Evolutionary conservation across 2,329 filamentous ascomycete genomes (phyloP).

Genomic region (Fusarium graminum): DNA sequence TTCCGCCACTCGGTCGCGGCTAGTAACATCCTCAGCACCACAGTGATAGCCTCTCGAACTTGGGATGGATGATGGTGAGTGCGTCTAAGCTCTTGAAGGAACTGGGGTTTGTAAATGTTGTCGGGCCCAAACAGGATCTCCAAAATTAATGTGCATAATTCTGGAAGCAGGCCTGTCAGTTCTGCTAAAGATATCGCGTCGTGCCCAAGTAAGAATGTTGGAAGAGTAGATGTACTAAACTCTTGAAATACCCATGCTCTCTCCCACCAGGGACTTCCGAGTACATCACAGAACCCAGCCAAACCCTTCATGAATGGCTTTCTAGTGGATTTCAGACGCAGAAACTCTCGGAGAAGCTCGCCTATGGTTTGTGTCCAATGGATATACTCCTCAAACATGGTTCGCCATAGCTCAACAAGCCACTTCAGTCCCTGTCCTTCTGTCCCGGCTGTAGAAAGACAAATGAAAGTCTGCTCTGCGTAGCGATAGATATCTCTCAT

Average conservation of each 20-base stretch:
- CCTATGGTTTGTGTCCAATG: background rate
- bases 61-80: no score
- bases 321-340: background rate
- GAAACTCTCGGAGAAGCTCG: background rate
- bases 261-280: conserved; percentile 9
- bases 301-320: background rate
- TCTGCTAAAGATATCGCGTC: rapidly evolving
- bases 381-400: background rate
- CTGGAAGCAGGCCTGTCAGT: background rate
- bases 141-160: background rate
- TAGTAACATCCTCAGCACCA: background rate
- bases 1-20: rapidly evolving
- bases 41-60: rapidly evolving
- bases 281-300: rapidly evolving
- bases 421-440: background rate
- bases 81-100: background rate
- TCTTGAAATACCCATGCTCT: conserved; percentile 27
- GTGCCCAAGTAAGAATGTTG: background rate
- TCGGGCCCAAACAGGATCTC: background rate
- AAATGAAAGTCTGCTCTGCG: background rate
- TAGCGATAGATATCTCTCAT: conserved; percentile 15
- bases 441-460: background rate
- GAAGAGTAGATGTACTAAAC: background rate
- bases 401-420: background rate
- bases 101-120: background rate